Evolutionary conservation across 73 alveolate species (phyloP).

Genomic region (Halteria grandinella): DNA sequence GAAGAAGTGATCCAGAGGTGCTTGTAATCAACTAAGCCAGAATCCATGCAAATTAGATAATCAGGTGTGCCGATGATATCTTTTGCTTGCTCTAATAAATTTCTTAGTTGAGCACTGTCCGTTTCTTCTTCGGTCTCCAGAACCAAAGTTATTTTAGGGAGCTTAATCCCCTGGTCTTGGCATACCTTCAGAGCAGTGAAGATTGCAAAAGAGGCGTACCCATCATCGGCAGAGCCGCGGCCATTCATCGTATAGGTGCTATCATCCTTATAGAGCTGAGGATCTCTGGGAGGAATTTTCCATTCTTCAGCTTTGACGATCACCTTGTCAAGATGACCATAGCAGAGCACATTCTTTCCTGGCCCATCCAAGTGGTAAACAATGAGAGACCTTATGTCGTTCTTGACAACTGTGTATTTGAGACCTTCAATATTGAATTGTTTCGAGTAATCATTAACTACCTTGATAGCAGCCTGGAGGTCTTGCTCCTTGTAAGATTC

Average conservation of each 20-base stretch:
- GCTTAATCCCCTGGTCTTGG: slow-evolving; percentile 59
- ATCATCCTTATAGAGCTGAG: not conserved
- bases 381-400: no score
- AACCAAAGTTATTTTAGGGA: slow-evolving; percentile 50
- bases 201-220: slow-evolving; percentile 53
- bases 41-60: slow-evolving; percentile 60
- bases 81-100: slow-evolving; percentile 40
- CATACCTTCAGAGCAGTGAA: slow-evolving; percentile 10
- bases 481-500: not conserved
- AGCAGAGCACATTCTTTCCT: slow-evolving; percentile 65
- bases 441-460: not conserved
- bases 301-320: not conserved
- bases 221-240: slow-evolving; percentile 48
- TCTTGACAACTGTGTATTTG: no score
- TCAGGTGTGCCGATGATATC: slow-evolving; percentile 62
- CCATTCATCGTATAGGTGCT: not conserved
- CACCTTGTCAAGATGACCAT: slow-evolving; percentile 78
- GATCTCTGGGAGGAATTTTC: not conserved
- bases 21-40: slow-evolving; percentile 55
- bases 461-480: not conserved
- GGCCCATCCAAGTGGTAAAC: slow-evolving; percentile 61
- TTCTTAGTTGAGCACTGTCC: slow-evolving; percentile 59
- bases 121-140: slow-evolving; percentile 71
- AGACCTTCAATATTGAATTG: not conserved
- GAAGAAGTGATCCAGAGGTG: slow-evolving; percentile 67